Base-by-base conservation (phyloP, 2,329 filamentous ascomycete genomes). In the Setomelanomma holmii region DNA sequence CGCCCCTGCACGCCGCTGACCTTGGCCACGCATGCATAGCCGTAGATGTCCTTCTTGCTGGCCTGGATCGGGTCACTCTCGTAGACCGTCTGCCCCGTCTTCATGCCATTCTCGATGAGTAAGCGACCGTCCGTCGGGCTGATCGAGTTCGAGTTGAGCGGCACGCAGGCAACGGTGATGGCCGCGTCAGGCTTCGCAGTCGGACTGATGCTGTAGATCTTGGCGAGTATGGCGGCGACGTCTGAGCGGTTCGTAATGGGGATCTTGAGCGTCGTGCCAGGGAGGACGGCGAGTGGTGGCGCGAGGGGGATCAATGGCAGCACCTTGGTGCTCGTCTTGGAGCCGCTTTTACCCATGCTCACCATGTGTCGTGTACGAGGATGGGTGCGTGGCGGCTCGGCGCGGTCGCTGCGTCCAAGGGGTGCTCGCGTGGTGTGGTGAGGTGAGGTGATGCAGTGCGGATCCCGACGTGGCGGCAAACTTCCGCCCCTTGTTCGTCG, bases 141-240 rank as follows among this genome's bases (percentile, higher is more conserved):
- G 21, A 96, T 81, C 20, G 88, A 83, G 4, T 88, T 87, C 43
- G 91, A 95, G 58, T 82, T 88, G 54, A 97, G 81, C 17, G 95
- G 95, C 48, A 98, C 87, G 74, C 93, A 98, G 46, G 89, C 91
- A 60, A 98, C 87, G 7, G 90, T 87, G 63, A 96, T 86, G 61
- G 86, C 82, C 22, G 86, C 84, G 61, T 88, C 81, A 2, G 80
- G 84, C 66, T 87, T 88, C 20, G 80, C 77, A 35, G 85, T 84
- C 27, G 89, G 82, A 22, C 88, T 87, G 63, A 87, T 86, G 67
- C 89, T 89, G 76, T 96, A 93, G 54, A 96, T 85, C 63, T 89
- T 88, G 17, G 92, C 90, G 51, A 99, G 86, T 39, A 98, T 85
- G 44, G 93, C 90, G 46, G 91, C 89, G 61, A 98, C 89, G 75